These are phyloP conservation scores for Dictyostelium intermedium DNA, from an alignment of 78 protist genomes.

Conservation along the genomic window DNA sequence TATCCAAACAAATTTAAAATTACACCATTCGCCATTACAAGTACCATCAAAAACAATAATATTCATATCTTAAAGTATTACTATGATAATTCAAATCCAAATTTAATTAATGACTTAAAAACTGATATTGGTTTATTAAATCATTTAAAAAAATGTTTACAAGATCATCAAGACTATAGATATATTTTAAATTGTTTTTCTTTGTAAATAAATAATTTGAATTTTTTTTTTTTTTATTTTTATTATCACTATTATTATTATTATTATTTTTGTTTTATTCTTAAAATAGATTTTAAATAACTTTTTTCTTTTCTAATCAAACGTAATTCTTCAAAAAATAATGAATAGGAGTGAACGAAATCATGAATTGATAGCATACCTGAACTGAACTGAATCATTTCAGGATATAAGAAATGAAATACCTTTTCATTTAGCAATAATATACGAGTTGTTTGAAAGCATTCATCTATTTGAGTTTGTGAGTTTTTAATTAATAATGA, in stretches of 20 bases:
- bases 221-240: too few relatives aligned
- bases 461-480: not conserved
- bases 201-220: not conserved
- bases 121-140: not conserved
- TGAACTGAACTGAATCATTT: slow-evolving; percentile 60
- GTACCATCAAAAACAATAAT: not conserved
- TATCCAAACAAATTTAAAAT: not conserved
- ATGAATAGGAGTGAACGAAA: not conserved
- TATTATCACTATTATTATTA: too few relatives aligned
- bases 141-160: not conserved
- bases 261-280: not conserved
- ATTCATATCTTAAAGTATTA: not conserved
- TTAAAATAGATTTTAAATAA: slow-evolving; percentile 1
- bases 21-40: not conserved
- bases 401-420: slow-evolving; percentile 31
- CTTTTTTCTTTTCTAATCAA: slow-evolving; percentile 16
- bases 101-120: not conserved
- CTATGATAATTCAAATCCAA: not conserved
- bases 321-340: slow-evolving; percentile 3
- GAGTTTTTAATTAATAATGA: not conserved
- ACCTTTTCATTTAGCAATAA: slow-evolving; percentile 4
- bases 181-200: not conserved
- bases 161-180: not conserved
- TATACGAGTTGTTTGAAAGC: not conserved
- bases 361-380: slow-evolving; percentile 33